A percentile compares a stretch with the other conserved stretches of the same genome.
phyloP scores from a whole-genome alignment of 2,329 filamentous ascomycete genomes.

The Penicillium sumatraense region DNA sequence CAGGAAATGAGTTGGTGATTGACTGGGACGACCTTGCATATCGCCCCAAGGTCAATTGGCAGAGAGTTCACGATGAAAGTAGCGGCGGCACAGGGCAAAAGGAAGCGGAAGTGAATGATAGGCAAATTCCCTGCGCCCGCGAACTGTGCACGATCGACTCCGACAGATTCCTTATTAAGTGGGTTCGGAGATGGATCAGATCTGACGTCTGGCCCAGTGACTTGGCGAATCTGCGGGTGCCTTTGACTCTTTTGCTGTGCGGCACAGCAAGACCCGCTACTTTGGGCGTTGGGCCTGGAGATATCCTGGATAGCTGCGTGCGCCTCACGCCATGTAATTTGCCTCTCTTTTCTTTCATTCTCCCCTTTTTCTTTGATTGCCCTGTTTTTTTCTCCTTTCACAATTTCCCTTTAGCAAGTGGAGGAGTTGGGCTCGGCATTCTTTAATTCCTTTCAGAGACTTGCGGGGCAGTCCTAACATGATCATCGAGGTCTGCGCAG shows the following conservation, averaged over 20 bases:
- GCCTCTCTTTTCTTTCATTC: neutral
- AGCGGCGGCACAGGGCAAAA: neutral
- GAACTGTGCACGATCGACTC: neutral
- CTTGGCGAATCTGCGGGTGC: slow-evolving; percentile 16
- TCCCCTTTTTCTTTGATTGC: neutral
- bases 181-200: slow-evolving; percentile 6
- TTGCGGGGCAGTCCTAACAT: neutral
- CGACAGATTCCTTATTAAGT: neutral
- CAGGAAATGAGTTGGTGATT: slow-evolving; percentile 24
- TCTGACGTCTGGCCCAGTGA: slow-evolving; percentile 12
- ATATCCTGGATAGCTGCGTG: slow-evolving; percentile 14
- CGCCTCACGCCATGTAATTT: neutral
- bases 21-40: slow-evolving; percentile 22
- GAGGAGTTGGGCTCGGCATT: neutral
- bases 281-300: slow-evolving; percentile 21
- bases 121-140: slow-evolving; percentile 9
- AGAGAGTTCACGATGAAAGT: neutral
- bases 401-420: neutral
- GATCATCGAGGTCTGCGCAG: neutral
- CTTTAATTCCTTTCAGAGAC: neutral
- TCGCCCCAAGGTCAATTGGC: slow-evolving; percentile 11
- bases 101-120: slow-evolving; percentile 2
- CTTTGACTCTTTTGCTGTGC: slow-evolving; percentile 17
- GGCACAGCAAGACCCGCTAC: slow-evolving; percentile 19
- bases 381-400: neutral